Evolutionary conservation across 495 filamentous ascomycete genomes (phyloP).

Genomic region (Neurospora hispaniola): DNA sequence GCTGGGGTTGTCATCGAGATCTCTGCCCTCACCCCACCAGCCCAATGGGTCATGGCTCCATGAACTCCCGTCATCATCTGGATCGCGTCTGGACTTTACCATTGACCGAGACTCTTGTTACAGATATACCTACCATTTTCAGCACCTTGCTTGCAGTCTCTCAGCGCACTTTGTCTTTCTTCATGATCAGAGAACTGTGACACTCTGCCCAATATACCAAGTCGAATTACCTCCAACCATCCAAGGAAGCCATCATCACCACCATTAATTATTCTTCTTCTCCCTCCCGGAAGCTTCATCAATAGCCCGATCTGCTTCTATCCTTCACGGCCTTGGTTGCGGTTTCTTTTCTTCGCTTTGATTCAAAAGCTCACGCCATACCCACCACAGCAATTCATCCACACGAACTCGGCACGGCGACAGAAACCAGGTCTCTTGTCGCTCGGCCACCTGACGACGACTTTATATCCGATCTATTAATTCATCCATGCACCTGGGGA

Average conservation of each 20-base stretch:
- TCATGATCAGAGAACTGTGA: background rate
- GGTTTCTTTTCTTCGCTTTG: slow-evolving; percentile 6
- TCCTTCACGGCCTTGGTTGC: background rate
- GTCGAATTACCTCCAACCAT: background rate
- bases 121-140: background rate
- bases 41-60: slow-evolving; percentile 13
- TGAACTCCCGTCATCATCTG: slow-evolving; percentile 19
- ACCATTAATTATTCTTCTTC: background rate
- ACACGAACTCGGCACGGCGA: background rate
- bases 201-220: background rate
- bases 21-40: slow-evolving; percentile 19
- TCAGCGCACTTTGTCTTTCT: background rate
- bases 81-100: slow-evolving; percentile 17
- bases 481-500: background rate
- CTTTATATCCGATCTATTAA: background rate
- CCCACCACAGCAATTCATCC: slow-evolving; percentile 1
- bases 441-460: background rate
- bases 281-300: background rate
- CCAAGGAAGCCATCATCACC: background rate
- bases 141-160: background rate
- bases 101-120: slow-evolving; percentile 15
- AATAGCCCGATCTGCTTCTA: background rate
- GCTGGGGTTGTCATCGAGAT: slow-evolving; percentile 25
- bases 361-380: slow-evolving; percentile 13
- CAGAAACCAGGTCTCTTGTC: background rate